Conservation (phyloP, 1,139 yeast species). For the Zhuliangozyma blackwelliae region DNA sequence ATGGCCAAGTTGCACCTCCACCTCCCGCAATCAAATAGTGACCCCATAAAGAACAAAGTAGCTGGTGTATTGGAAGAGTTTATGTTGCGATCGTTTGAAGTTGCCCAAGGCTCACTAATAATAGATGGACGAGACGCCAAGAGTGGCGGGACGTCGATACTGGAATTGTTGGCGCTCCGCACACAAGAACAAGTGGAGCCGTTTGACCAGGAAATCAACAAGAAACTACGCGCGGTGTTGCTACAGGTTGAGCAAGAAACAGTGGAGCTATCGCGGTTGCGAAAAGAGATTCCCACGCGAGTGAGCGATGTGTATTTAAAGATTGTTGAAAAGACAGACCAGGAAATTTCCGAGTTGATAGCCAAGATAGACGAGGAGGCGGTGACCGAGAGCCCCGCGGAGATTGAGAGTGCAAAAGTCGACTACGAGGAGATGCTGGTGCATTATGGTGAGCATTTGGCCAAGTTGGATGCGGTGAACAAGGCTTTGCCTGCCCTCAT, state of each 20-base stretch:
- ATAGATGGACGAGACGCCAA: constrained; percentile 41
- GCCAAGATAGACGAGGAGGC: constrained; percentile 8
- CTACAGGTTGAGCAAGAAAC: constrained; percentile 57
- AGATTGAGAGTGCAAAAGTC: not conserved
- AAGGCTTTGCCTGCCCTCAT: constrained; percentile 27
- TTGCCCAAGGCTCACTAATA: constrained; percentile 46
- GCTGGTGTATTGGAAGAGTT: constrained; percentile 40
- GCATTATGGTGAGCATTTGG: constrained; percentile 26
- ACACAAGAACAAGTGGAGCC: constrained; percentile 52
- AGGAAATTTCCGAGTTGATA: constrained; percentile 15
- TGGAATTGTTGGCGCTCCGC: constrained; percentile 27
- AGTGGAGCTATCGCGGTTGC: constrained; percentile 44
- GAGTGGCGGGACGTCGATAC: constrained; percentile 5
- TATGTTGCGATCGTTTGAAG: constrained; percentile 47
- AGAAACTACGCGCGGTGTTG: constrained; percentile 47
- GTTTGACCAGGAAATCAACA: constrained; percentile 56
- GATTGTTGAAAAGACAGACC: constrained; percentile 27
- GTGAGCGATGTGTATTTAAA: constrained; percentile 25
- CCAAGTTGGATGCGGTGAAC: constrained; percentile 22
- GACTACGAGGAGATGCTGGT: constrained; percentile 17
- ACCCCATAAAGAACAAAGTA: constrained; percentile 44
- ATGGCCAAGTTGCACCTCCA: constrained; percentile 43
- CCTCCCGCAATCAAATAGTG: constrained; percentile 41
- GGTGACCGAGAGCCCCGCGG: not conserved
- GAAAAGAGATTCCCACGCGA: constrained; percentile 49